Conservation (phyloP, 2,329 filamentous ascomycete genomes). For the Pezicula radicicola region DNA sequence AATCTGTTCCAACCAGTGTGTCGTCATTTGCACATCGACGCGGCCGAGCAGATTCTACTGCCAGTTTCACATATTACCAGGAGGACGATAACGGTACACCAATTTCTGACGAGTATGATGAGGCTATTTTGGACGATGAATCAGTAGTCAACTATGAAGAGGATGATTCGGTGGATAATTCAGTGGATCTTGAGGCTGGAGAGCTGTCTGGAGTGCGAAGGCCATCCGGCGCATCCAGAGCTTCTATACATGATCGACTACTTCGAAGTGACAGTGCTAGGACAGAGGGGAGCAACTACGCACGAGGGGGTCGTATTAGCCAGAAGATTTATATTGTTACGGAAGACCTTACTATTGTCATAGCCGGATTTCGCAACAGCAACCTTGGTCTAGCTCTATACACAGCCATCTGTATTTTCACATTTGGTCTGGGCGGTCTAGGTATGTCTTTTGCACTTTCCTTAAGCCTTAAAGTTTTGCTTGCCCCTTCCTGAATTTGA, state of each 20-base stretch:
- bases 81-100: conserved; percentile 59
- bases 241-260: conserved; percentile 60
- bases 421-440: conserved; percentile 75
- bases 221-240: conserved; percentile 55
- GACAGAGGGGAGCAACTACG: conserved; percentile 63
- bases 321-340: conserved; percentile 94
- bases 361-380: conserved; percentile 87
- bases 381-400: conserved; percentile 67
- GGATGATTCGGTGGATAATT: conserved; percentile 22
- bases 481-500: too few species aligned
- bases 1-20: conserved; percentile 91
- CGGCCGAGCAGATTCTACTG: conserved; percentile 73
- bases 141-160: conserved; percentile 27
- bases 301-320: conserved; percentile 61
- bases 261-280: conserved; percentile 67
- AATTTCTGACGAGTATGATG: conserved; percentile 33
- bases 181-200: conserved; percentile 29
- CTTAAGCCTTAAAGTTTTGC: too few species aligned
- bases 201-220: conserved; percentile 48
- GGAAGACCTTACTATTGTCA: conserved; percentile 90
- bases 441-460: too few species aligned
- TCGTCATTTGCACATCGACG: conserved; percentile 89
- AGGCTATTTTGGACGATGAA: conserved; percentile 36
- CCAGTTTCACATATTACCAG: conserved; percentile 89
- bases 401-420: conserved; percentile 64